Base-by-base conservation (phyloP, 2,329 filamentous ascomycete genomes). In the Colletotrichum theobromicola region DNA sequence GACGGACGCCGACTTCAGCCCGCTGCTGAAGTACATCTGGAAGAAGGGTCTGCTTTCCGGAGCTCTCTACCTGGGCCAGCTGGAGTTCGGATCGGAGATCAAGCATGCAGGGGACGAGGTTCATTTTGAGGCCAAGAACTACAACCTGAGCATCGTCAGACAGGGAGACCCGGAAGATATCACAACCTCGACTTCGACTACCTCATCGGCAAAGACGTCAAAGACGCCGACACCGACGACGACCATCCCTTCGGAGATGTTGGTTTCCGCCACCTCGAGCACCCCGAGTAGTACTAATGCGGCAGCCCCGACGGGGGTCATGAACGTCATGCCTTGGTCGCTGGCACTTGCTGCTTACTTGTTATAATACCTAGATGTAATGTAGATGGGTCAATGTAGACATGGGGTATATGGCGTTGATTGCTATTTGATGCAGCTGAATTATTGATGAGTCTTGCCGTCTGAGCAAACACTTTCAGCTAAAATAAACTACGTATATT, bases 1-100 rank as follows among this genome's bases (percentile, higher is more conserved):
- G 16, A 58, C 63, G n/a, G 72, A 75, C 30, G 72, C 72, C 10
- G 72, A 75, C 62, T 75, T 63, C 46, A 70, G 68, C 21, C 72
- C 72, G 21, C 63, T 75, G 34, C 57, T 75, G 28, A 57, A 72
- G 57, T 75, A 75, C 62, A 75, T 75, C 62, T 75, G 72, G 72
- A 50, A 67, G 63, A 75, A 57, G 63, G 72, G 72, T 6, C 28
- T 75, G 62, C 57, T 75, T 13, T 75, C 72, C 6, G 72, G 72
- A 21, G 72, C 72, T 3, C 57, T 75, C 8, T 75, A 69, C 35
- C 63, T 75, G 7, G 72, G 72, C 9, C 72, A 75, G 37, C 72
- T 75, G 5, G 72, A 75, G 26, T 46, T 75, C 13, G 72, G 72
- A 15, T 72, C 72, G 2, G 72, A 75, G 26, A 75, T 75, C 63